phyloP scores from a whole-genome alignment of 2,329 filamentous ascomycete species.

The Trichoderma breve region DNA sequence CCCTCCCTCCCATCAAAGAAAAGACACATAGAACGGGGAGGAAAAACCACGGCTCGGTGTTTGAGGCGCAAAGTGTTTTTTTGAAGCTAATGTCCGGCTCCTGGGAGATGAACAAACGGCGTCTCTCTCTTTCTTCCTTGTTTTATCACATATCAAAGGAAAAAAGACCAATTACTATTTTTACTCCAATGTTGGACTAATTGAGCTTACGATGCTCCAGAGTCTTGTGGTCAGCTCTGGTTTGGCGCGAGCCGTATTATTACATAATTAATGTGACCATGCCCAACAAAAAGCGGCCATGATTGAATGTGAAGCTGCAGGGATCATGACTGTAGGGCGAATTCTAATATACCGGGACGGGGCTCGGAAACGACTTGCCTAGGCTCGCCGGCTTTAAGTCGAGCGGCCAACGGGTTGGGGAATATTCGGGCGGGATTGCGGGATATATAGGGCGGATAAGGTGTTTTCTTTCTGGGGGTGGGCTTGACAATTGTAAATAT shows the following conservation, averaged over 20 bases:
- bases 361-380: background rate
- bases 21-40: conserved; percentile 11
- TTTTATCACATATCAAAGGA: background rate
- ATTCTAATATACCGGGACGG: background rate
- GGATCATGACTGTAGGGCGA: conserved; percentile 2
- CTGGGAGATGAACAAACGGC: conserved; percentile 3
- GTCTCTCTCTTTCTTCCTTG: background rate
- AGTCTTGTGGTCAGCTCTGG: conserved; percentile 4
- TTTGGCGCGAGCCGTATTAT: conserved; percentile 5
- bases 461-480: background rate
- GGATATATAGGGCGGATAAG: conserved; percentile 6
- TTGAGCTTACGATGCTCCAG: background rate
- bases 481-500: background rate
- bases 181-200: conserved; percentile 9
- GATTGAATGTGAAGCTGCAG: background rate
- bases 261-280: conserved; percentile 18
- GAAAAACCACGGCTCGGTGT: conserved; percentile 21
- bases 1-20: background rate
- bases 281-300: background rate
- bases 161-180: background rate
- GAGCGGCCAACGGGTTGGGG: background rate
- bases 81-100: background rate
- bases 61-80: conserved; percentile 24
- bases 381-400: background rate
- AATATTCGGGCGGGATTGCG: background rate